These are phyloP conservation scores for Byssothecium circinans DNA, from an alignment of 2,329 filamentous ascomycete genomes.

Conservation along the genomic window DNA sequence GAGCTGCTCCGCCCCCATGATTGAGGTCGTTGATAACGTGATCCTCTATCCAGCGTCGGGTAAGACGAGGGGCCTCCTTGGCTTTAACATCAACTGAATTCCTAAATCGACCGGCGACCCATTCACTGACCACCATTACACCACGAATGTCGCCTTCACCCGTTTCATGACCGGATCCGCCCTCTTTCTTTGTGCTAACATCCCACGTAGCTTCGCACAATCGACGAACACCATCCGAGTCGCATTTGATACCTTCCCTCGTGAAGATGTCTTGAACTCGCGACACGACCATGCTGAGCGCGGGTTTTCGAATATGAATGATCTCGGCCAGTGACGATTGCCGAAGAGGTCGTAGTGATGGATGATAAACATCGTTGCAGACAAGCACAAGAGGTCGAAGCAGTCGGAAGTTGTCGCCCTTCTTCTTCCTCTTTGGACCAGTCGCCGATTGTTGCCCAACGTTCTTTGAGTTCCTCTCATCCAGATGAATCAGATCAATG, in stretches of 20 bases:
- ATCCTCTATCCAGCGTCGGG: conserved; percentile 74
- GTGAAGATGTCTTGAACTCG: conserved; percentile 83
- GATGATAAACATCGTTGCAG: conserved; percentile 96
- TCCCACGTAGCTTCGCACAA: conserved; percentile 84
- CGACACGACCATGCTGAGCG: conserved; percentile 79
- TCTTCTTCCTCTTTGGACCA: conserved; percentile 62
- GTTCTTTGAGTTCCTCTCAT: conserved; percentile 73
- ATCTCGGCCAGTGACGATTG: conserved; percentile 84
- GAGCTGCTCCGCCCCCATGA: conserved; percentile 70
- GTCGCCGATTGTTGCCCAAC: conserved; percentile 39
- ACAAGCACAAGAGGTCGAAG: conserved; percentile 89
- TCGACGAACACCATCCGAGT: conserved; percentile 84
- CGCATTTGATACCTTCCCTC: conserved; percentile 84
- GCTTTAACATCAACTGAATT: conserved; percentile 42
- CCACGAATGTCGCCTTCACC: conserved; percentile 77
- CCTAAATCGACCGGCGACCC: conserved; percentile 74
- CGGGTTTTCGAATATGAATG: conserved; percentile 86
- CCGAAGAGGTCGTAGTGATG: conserved; percentile 82
- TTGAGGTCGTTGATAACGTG: conserved; percentile 69
- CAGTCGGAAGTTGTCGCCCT: conserved; percentile 83
- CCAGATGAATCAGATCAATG: conserved; percentile 83
- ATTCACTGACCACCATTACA: conserved; percentile 84
- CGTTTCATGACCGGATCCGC: conserved; percentile 58
- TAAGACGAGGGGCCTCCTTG: conserved; percentile 56
- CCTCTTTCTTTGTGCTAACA: conserved; percentile 71